Evolutionary conservation across 2,329 filamentous ascomycete species (phyloP).

Genomic region (Drechslerella dactyloides): DNA sequence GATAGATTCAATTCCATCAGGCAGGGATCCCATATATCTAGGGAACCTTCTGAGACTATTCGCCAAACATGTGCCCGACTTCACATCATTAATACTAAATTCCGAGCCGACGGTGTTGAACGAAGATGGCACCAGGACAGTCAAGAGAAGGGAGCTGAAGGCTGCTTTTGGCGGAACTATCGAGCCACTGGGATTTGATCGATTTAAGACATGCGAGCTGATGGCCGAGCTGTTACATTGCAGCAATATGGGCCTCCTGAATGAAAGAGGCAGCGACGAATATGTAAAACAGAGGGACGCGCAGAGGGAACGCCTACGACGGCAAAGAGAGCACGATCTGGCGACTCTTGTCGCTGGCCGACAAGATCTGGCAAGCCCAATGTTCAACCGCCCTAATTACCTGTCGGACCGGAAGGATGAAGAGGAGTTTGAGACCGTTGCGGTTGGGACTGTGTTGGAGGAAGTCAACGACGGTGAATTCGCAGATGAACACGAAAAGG

Average conservation of each 20-base stretch:
- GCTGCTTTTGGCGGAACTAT: conserved; percentile 91
- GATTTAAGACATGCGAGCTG: conserved; percentile 98
- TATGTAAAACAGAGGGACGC: conserved; percentile 79
- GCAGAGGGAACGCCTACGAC: conserved; percentile 79
- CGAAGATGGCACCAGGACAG: conserved; percentile 66
- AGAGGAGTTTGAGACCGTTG: conserved; percentile 92
- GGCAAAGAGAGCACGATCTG: conserved; percentile 67
- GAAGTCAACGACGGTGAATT: conserved; percentile 69
- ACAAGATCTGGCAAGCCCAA: conserved; percentile 36
- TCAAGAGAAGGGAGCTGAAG: conserved; percentile 75
- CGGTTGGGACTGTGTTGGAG: conserved; percentile 70
- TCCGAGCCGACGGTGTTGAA: conserved; percentile 65
- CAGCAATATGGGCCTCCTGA: conserved; percentile 96
- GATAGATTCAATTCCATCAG: conserved; percentile 77
- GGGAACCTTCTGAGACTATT: conserved; percentile 88
- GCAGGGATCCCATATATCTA: conserved; percentile 91
- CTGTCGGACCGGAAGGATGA: conserved; percentile 65
- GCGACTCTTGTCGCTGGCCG: conserved; percentile 46
- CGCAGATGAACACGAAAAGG: conserved; percentile 54
- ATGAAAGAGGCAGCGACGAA: conserved; percentile 87
- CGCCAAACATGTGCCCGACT: conserved; percentile 87
- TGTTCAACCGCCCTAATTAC: conserved; percentile 35
- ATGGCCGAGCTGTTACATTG: conserved; percentile 98
- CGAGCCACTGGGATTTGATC: conserved; percentile 92
- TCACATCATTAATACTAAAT: conserved; percentile 87